Base-by-base conservation (phyloP, 169 alveolate species). In the Plasmodium inui region DNA sequence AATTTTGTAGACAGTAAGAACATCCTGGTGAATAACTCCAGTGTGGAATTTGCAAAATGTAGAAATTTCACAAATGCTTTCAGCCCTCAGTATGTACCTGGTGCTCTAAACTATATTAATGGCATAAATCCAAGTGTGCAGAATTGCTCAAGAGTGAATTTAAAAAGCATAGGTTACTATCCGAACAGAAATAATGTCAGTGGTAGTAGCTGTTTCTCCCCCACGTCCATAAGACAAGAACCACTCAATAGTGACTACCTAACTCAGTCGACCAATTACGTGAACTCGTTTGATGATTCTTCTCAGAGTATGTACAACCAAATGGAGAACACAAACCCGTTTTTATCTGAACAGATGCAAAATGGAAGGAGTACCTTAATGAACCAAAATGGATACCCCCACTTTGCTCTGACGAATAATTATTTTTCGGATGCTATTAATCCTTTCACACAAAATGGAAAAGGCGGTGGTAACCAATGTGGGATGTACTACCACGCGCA, bases 311-410 rank as follows among this genome's bases (percentile, higher is more conserved):
- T 86, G 4, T 86, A 76, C 55, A 76, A 78, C 34, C 67, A 73
- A 14, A 34, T 57, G 71, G 70, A 19, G 28, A 67, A 67, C 6
- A 26, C 76, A 7, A 19, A 86, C 26, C 39, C 86, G 8, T 37
- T 53, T 34, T 22, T 78, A 73, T 32, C 17, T 70, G 81, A 86
- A 74, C 70, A 86, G 22, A 53, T n/a, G 37, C 46, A 74, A 86
- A 86, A 34, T 8, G 93, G 39, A 73, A 76, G 79, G 26, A 85
- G 41, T 53, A 67, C n/a, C n/a, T 30, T 74, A 30, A 41, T 14
- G 14, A 53, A 50, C 61, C 57, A 19, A 46, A 74, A 50, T 57
- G 39, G 37, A 8, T 76, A n/a, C 6, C 32, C 80, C 61, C 79
- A 86, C 30, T 17, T 74, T 34, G 17, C 88, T 32, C 1, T 53